Base-by-base conservation (phyloP, 208 protist species). In the Wallacemonas sp. region DNA sequence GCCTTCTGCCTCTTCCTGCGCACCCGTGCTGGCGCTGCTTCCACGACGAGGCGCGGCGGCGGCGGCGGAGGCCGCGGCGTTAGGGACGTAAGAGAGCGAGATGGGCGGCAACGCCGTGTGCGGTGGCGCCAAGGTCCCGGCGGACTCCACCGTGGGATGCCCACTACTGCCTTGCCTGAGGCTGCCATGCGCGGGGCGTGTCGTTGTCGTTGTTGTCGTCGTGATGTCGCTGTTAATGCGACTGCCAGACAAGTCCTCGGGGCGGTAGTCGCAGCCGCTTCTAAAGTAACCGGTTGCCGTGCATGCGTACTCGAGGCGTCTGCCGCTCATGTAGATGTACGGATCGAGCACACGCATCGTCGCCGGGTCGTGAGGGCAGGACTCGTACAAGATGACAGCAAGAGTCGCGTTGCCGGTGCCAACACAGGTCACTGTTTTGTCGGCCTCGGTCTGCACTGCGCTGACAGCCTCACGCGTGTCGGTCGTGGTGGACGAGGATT, bases 381-480 rank as follows among this genome's bases (percentile, higher is more conserved):
- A 66, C 47, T 84, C 73, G 44, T 68, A 75, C 36, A 73, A 28
- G 1, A 84, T 70, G 2, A 80, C 69, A 22, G 78, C 68, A n/a
- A 84, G 68, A 1, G 67, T 70, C 24, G 15, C 70, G 58, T 80
- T 82, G 33, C 31, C 36, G 33, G 45, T 71, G 33, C 38, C 39
- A 2, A 47, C 41, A 28, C 26, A 55, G 56, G 38, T 64, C 17
- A 47, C 51, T 14, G 14, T 30, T 4, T 6, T 21, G 31, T 58
- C 51, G 3, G 51, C 24, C 19, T 58, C 51, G 30, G 31, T 58
- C 51, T 58, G 51, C 28, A 19, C 51, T 26, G 51, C 51, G 15
- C 4, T 38, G 30, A 58, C 14, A n/a, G 51, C 51, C 12, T 58
- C 51, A 31, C 51, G 51, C 51, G 51, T 58, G 11, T 58, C 51